Conservation (phyloP, 2,329 filamentous ascomycete species). For the Apiospora koreana region DNA sequence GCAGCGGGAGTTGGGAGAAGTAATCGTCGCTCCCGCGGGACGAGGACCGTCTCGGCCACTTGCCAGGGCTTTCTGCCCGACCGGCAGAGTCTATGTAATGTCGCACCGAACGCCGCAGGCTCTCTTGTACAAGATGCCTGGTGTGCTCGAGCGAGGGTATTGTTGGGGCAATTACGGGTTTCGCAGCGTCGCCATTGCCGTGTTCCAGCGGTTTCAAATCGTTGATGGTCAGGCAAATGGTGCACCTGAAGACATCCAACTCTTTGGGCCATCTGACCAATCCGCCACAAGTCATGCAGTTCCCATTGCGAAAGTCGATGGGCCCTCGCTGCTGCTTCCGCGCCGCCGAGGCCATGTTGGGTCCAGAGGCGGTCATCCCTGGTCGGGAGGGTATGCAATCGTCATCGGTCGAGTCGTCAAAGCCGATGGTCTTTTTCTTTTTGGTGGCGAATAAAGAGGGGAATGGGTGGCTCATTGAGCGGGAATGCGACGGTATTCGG, state of each 20-base stretch:
- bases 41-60: slow-evolving; percentile 17
- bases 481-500: slow-evolving; percentile 45
- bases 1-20: slow-evolving; percentile 18
- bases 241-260: slow-evolving; percentile 76
- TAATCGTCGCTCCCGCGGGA: slow-evolving; percentile 23
- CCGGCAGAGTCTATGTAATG: slow-evolving; percentile 25
- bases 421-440: slow-evolving; percentile 52
- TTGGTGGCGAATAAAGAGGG: slow-evolving; percentile 66
- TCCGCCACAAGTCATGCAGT: slow-evolving; percentile 85
- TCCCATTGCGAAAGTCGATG: slow-evolving; percentile 64
- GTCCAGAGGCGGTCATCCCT: slow-evolving; percentile 26
- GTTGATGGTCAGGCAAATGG: slow-evolving; percentile 82
- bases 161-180: neutral
- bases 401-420: slow-evolving; percentile 47
- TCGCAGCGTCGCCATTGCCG: slow-evolving; percentile 1
- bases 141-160: slow-evolving; percentile 62
- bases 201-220: slow-evolving; percentile 59
- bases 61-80: slow-evolving; percentile 16
- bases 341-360: slow-evolving; percentile 24
- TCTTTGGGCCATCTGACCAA: slow-evolving; percentile 77
- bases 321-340: slow-evolving; percentile 29
- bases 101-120: slow-evolving; percentile 40
- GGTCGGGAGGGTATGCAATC: slow-evolving; percentile 35
- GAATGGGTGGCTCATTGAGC: slow-evolving; percentile 81
- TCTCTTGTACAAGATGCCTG: slow-evolving; percentile 47